Base-by-base conservation (phyloP, 352 stramenopile species). In the Pythium diclinum region DNA sequence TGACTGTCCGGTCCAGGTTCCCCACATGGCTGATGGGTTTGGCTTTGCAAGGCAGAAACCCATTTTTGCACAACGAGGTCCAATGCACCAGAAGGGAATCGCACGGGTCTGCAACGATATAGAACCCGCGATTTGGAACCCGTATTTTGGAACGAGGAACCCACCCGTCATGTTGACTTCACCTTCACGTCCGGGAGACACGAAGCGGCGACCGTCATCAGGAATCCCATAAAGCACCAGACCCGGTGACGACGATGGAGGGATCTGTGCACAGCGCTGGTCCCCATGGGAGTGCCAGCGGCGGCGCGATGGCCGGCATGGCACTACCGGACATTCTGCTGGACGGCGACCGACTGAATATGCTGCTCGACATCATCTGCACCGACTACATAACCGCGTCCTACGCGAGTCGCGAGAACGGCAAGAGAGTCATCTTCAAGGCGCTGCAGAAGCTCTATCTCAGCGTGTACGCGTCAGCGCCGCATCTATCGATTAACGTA, bases 341-440 rank as follows among this genome's bases (percentile, higher is more conserved):
- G 56, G 83, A 93, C 58, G 79, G 67, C 40, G 85, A 94, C 69
- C 77, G 83, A 4, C 79, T 94, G 49, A 87, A 87, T 67, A 89
- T 94, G 83, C 69, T 95, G 58, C 79, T 95, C 49, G 86, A 95
- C 63, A 79, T 93, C 42, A 84, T 92, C 64, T 93, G 83, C 66
- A 83, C 79, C 21, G 84, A 95, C 78, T 95, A 91, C 73, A 83
- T 95, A 65, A 95, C 85, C 14, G 86, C 86, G 23, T 88, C 84
- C 59, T 92, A 93, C 67, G 86, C 86, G 21, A 93, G 84, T 68
- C 84, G 79, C 44, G 84, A 95, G 73, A 95, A 91, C 63, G 86
- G 78, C 63, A 89, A 89, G 69, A 77, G 79, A 28, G 85, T 93
- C 42, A 68, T 95, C 49, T 60, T 86, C 47, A 86, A 90, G 65